phyloP scores from a whole-genome alignment of 1,139 yeast genomes.

The Pneumocystis murina region DNA sequence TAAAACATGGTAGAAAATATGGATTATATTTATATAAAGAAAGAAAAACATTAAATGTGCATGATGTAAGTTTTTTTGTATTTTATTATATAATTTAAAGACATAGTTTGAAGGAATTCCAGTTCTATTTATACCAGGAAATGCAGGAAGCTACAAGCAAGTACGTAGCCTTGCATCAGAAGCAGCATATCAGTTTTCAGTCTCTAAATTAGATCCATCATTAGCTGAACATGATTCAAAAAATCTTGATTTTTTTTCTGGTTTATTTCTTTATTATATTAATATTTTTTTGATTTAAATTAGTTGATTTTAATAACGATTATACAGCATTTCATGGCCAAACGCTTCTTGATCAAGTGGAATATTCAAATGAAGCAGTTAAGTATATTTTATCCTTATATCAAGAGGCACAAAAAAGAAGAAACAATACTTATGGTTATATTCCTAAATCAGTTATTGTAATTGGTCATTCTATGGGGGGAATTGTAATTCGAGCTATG shows the following conservation, averaged over 20 bases:
- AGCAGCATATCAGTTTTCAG: constrained; percentile 18
- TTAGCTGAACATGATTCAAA: constrained; percentile 7
- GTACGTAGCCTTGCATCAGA: constrained; percentile 85
- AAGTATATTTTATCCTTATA: constrained; percentile 59
- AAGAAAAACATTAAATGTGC: constrained; percentile 25
- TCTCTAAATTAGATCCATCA: constrained; percentile 5
- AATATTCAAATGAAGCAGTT: constrained; percentile 78
- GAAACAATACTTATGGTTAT: constrained; percentile 13
- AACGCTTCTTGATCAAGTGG: constrained; percentile 87
- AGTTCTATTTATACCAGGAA: constrained; percentile 86
- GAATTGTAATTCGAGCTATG: constrained; percentile 74
- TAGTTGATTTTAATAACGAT: constrained; percentile 91
- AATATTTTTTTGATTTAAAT: constrained; percentile 33
- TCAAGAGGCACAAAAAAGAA: constrained; percentile 19
- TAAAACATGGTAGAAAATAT: constrained; percentile 64
- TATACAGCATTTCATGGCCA: constrained; percentile 93
- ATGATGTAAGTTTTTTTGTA: constrained; percentile 7
- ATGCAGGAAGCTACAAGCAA: constrained; percentile 88
- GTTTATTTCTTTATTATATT: constrained; percentile 28
- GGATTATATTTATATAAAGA: constrained; percentile 69
- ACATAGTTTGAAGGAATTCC: constrained; percentile 56
- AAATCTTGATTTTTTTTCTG: constrained; percentile 16
- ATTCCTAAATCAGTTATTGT: constrained; percentile 59
- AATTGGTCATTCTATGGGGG: constrained; percentile 95
- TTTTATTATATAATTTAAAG: neutral